phyloP scores from a whole-genome alignment of 441 rosid species.

The Pelargonium cotyledonis region DNA sequence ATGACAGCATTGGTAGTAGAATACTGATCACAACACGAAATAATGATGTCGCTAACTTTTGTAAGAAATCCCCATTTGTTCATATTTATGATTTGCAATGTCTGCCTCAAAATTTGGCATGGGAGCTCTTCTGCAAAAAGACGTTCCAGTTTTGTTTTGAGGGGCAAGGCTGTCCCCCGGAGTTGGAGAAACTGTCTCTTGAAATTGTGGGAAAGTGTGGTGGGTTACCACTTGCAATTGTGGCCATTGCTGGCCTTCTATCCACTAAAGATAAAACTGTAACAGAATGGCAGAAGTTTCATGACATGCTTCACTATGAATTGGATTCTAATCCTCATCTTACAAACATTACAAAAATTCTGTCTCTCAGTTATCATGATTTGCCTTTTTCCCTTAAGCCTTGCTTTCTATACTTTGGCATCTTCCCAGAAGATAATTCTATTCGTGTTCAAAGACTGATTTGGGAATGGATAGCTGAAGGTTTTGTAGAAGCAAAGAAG shows the following conservation, averaged over 20 bases:
- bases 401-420: slow-evolving; percentile 12
- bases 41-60: neutral
- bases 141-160: neutral
- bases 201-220: neutral
- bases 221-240: slow-evolving; percentile 15
- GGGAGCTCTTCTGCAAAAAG: neutral
- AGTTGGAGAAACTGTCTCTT: neutral
- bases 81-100: neutral
- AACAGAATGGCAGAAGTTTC: neutral
- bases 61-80: neutral
- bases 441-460: neutral
- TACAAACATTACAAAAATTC: neutral
- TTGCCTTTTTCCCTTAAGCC: slow-evolving; percentile 12
- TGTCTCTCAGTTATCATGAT: slow-evolving; percentile 3
- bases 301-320: neutral
- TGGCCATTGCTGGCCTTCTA: neutral
- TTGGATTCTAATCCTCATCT: neutral
- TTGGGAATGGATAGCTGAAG: slow-evolving; percentile 17
- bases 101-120: neutral
- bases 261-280: neutral
- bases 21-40: neutral
- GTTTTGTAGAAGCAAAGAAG: slow-evolving; percentile 9
- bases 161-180: neutral
- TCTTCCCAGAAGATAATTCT: slow-evolving; percentile 10
- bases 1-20: neutral